Percentiles rank a stretch among this genome's conserved stretches.
Conservation (phyloP, 257 asterid species). For the Nicotiana tabacum region DNA sequence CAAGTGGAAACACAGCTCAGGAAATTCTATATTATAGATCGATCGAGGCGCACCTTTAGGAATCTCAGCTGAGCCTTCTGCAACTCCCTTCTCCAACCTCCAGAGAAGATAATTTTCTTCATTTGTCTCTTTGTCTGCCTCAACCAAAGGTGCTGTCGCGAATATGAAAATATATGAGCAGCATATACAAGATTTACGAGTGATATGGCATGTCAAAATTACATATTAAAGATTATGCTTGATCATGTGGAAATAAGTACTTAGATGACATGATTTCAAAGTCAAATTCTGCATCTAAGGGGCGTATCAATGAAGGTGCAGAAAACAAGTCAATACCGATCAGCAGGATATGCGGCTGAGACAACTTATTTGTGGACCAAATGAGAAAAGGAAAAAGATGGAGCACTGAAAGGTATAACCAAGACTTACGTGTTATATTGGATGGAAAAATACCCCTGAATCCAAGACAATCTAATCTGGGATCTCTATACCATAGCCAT, state of each 20-base stretch:
- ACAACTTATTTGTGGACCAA: neutral
- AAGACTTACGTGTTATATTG: conserved; percentile 51
- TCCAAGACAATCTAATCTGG: conserved; percentile 84
- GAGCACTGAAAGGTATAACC: neutral
- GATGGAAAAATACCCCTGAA: conserved; percentile 81
- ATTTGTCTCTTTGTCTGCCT: conserved; percentile 64
- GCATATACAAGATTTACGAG: neutral
- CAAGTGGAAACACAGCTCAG: too few relatives aligned
- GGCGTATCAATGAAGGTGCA: neutral
- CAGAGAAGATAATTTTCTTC: conserved; percentile 74
- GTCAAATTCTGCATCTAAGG: neutral
- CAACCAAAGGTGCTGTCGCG: conserved; percentile 83
- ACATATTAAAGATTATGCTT: neutral
- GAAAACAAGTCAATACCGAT: neutral
- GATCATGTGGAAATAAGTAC: neutral
- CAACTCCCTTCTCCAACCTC: conserved; percentile 92
- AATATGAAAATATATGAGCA: neutral
- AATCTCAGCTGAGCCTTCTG: conserved; percentile 88
- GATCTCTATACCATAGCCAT: conserved; percentile 86
- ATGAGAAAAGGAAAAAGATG: neutral
- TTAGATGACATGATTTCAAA: neutral
- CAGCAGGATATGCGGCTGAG: neutral
- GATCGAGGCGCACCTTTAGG: conserved; percentile 52
- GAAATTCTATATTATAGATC: neutral
- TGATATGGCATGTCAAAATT: neutral